Base-by-base conservation (phyloP, 495 filamentous ascomycete genomes). In the Penicillium arizonense region DNA sequence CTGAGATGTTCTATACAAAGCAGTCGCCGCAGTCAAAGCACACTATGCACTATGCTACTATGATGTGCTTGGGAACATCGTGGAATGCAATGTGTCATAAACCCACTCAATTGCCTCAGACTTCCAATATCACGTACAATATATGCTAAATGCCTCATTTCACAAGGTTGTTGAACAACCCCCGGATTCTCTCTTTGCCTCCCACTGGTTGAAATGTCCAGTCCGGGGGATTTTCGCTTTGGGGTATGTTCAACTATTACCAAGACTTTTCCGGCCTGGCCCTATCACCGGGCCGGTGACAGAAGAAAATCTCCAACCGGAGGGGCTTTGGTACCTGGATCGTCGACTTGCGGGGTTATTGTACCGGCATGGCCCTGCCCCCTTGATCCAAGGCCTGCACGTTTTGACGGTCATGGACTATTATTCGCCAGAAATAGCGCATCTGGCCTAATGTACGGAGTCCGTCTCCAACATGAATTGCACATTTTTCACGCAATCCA, bases 31-130 rank as follows among this genome's bases (percentile, higher is more conserved):
- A 18, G 28, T 30, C 8, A 7, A 30, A 7, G 28, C 6, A 10
- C 28, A 26, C 24, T 4, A 26, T 18, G 18, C 24, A 26, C 4
- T 26, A 26, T 26, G 24, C 6, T 30, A 37, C 3, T 36, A 57
- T 52, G 57, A 56, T 39, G 47, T 53, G 44, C 56, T 59, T 59
- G 56, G 57, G 57, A 60, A 56, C 36, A 57, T 63, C 47, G 53
- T 61, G 57, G 58, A 57, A 58, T 58, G 61, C 55, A 59, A 58
- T 64, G 61, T 64, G 61, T 64, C 61, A 64, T 61, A 13, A 47
- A 47, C 6, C 45, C 45, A 47, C 45, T 24, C 30, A 13, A 18
- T 32, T 30, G 4, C 32, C 16, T 32, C 21, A 4, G 33, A 16
- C 28, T 40, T 14, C 6, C 20, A 26, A 21, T n/a, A 13, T 37